These are phyloP conservation scores for Sequoiadendron giganteum DNA, from an alignment of 75 land plant species.

Conservation along the genomic window DNA sequence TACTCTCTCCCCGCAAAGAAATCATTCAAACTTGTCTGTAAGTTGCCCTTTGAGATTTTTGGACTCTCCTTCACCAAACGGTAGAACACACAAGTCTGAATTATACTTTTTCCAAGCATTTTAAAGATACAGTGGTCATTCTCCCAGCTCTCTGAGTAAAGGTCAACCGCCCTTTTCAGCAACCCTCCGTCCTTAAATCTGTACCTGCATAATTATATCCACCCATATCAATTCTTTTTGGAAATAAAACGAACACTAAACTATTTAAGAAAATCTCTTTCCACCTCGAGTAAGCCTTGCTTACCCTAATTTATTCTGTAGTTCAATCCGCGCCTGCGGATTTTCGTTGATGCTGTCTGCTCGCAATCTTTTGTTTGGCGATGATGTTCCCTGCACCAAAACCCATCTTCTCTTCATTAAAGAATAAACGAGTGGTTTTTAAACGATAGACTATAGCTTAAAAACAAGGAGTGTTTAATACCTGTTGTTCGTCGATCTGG, in stretches of 20 bases:
- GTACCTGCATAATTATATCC: background rate
- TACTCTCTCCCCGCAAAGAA: background rate
- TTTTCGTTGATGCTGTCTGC: background rate
- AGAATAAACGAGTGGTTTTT: background rate
- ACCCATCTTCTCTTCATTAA: too few relatives aligned
- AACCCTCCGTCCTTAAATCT: background rate
- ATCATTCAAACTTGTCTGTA: background rate
- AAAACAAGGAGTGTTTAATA: background rate
- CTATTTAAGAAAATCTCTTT: background rate
- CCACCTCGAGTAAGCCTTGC: background rate
- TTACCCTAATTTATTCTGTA: background rate
- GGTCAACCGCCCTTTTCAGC: background rate
- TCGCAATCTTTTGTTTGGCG: background rate
- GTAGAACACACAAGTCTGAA: background rate
- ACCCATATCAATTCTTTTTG: background rate
- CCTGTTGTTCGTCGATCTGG: background rate
- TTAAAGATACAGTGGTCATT: background rate
- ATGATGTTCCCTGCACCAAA: background rate
- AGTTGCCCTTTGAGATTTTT: background rate
- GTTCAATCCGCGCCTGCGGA: background rate
- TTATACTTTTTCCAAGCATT: background rate
- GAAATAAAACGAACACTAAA: background rate
- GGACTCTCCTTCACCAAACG: background rate
- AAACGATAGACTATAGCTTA: background rate
- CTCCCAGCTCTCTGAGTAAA: background rate